phyloP scores from a whole-genome alignment of 2,329 filamentous ascomycete genomes.

The Fusarium incarnatum region DNA sequence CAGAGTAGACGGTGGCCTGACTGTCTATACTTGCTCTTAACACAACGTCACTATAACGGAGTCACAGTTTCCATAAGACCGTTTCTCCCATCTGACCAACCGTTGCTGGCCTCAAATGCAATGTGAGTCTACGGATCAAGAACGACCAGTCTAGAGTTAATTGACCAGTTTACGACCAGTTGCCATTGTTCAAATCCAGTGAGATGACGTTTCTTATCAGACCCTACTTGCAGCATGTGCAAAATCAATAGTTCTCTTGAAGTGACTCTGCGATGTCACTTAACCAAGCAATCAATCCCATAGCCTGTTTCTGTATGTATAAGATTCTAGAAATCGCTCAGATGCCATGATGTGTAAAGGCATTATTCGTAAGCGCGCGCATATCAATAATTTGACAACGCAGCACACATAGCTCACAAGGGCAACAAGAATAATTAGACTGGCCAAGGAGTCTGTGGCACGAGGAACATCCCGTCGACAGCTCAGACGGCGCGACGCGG shows the following conservation, averaged over 20 bases:
- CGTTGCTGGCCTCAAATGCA: slow-evolving; percentile 30
- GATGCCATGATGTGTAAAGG: slow-evolving; percentile 33
- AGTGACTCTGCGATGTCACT: slow-evolving; percentile 13
- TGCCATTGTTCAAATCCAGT: slow-evolving; percentile 7
- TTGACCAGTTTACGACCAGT: slow-evolving; percentile 9
- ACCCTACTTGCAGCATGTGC: slow-evolving; percentile 32
- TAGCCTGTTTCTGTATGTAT: slow-evolving; percentile 3
- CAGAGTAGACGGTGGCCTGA: neutral
- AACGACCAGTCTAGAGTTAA: neutral
- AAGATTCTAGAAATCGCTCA: slow-evolving; percentile 20
- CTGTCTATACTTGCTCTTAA: neutral
- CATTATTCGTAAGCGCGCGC: slow-evolving; percentile 41
- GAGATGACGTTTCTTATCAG: slow-evolving; percentile 3
- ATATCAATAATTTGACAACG: slow-evolving; percentile 18
- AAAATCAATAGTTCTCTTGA: slow-evolving; percentile 23
- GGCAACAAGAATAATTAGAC: slow-evolving; percentile 20
- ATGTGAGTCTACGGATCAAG: slow-evolving; percentile 1
- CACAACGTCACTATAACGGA: neutral
- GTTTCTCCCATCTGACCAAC: neutral
- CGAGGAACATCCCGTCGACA: slow-evolving; percentile 39
- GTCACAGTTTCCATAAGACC: neutral
- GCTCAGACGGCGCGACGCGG: slow-evolving; percentile 42
- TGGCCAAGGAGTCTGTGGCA: slow-evolving; percentile 37
- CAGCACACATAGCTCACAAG: slow-evolving; percentile 5
- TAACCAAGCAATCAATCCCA: neutral